Base-by-base conservation (phyloP, 305 asterid species). In the Fraxinus baroniana region DNA sequence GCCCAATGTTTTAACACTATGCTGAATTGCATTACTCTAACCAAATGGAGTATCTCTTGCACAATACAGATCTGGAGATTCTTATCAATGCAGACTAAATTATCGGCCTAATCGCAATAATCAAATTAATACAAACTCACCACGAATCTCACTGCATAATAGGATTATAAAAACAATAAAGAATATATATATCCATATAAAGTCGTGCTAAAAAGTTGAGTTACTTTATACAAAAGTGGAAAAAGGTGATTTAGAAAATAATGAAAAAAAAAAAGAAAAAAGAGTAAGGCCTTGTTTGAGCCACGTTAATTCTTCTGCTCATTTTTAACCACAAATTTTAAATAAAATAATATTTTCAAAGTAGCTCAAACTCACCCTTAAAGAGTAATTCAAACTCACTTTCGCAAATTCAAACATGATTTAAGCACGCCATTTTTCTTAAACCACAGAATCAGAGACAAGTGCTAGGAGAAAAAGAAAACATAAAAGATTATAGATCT, bases 401-500 rank as follows among this genome's bases (percentile, higher is more conserved):
- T 18, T 62, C 18, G 22, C 66, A 57, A 30, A 49, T 41, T 18
- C 64, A 17, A 22, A 39, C 26, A 17, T n/a, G 68, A 57, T 57
- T 57, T n/a, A 57, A 55, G 64, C 64, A 55, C 24, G 64, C 24
- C 24, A 60, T 60, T 12, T 60, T 60, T 20, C 33, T 9, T 1
- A n/a, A 12, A 39, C 60, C 74, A 20, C 9, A 32, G 41, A 83
- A 64, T 30, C 5, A 30, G 2, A 9, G 44, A 75, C n/a, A 20
- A 73, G 4, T 13, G 8, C 74, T 24, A 35, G 15, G 10, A 66
- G 70, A 22, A 30, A 44, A 52, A 60, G 20, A 52, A 30, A 24
- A 24, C 73, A 22, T 71, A 78, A 72, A n/a, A 3, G 83, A 74
- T 24, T 5, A 79, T 84, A 81, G 57, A 77, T 83, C 84, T 83